These are phyloP conservation scores for Apiospora rasikravindrae DNA, from an alignment of 2,329 filamentous ascomycete species.

Conservation along the genomic window DNA sequence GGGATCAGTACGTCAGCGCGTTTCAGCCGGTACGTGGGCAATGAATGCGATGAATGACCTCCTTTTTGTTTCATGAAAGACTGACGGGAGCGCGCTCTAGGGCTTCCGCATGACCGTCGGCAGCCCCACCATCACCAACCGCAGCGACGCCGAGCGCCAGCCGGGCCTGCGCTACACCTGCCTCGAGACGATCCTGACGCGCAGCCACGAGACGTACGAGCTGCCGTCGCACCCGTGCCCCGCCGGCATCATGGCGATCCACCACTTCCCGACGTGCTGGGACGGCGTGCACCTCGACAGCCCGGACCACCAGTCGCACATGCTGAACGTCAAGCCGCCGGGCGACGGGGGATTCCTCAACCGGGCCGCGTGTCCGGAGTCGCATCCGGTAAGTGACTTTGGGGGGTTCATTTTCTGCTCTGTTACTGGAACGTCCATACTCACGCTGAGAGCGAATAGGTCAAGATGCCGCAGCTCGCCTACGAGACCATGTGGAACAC, in stretches of 20 bases:
- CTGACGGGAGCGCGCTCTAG: constrained; percentile 25
- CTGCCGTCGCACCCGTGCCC: constrained; percentile 46
- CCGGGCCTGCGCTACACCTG: constrained; percentile 47
- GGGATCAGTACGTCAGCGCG: constrained; percentile 47
- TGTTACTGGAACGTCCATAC: too few species aligned
- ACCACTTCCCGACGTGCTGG: constrained; percentile 60
- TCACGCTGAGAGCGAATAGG: too few species aligned
- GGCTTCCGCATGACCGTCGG: constrained; percentile 52
- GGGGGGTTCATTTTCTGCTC: too few species aligned
- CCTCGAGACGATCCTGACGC: constrained; percentile 44
- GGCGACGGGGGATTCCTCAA: neutral
- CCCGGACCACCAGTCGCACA: constrained; percentile 59
- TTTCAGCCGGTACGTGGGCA: constrained; percentile 43
- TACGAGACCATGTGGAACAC: constrained; percentile 54
- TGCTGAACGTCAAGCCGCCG: constrained; percentile 42
- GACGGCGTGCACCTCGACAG: constrained; percentile 62
- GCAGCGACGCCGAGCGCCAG: constrained; percentile 33
- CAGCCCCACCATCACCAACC: constrained; percentile 36
- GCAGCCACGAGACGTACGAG: constrained; percentile 45
- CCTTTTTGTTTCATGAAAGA: too few species aligned
- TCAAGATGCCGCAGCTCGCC: constrained; percentile 47
- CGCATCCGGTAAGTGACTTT: constrained; percentile 39
- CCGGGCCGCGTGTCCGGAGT: constrained; percentile 40
- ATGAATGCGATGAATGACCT: too few species aligned
- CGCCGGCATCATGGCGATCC: constrained; percentile 48